These are phyloP conservation scores for Solanum sejunctum DNA, from an alignment of 257 asterid species.

Conservation along the genomic window DNA sequence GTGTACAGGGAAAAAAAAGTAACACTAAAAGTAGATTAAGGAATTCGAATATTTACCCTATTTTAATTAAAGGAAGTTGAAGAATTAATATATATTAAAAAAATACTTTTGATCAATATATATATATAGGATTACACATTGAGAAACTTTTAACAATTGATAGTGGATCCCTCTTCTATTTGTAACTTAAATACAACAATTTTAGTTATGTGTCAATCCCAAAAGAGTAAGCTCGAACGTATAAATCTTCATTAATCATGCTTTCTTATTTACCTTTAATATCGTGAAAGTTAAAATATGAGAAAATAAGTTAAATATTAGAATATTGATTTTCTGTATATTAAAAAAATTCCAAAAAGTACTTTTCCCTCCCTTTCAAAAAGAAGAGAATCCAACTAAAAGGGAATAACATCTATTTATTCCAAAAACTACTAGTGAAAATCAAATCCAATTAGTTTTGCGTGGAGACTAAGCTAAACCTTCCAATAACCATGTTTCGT, in stretches of 20 bases:
- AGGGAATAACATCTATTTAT: not conserved
- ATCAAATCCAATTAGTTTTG: not conserved
- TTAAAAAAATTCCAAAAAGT: not conserved
- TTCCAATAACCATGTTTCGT: not conserved
- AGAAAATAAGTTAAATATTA: no score
- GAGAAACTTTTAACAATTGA: not conserved
- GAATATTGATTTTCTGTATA: not conserved
- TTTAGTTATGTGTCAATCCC: not conserved
- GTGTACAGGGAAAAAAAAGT: not conserved
- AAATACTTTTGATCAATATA: not conserved
- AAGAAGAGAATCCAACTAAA: not conserved
- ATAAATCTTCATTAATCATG: not conserved
- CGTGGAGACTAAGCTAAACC: not conserved
- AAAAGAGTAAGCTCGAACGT: not conserved
- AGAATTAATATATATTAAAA: no score
- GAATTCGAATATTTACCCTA: not conserved
- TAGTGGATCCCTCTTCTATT: rapidly evolving
- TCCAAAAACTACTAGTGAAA: not conserved
- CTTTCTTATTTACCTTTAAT: not conserved
- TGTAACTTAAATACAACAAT: not conserved
- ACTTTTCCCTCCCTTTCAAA: not conserved
- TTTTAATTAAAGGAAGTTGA: not conserved
- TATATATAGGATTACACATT: not conserved
- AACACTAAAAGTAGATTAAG: not conserved
- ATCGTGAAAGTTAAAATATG: no score